A percentile compares a stretch with the other conserved stretches of the same genome.
Evolutionary conservation across 257 asterid species (phyloP).

Genomic region (Eucommia ulmoides): DNA sequence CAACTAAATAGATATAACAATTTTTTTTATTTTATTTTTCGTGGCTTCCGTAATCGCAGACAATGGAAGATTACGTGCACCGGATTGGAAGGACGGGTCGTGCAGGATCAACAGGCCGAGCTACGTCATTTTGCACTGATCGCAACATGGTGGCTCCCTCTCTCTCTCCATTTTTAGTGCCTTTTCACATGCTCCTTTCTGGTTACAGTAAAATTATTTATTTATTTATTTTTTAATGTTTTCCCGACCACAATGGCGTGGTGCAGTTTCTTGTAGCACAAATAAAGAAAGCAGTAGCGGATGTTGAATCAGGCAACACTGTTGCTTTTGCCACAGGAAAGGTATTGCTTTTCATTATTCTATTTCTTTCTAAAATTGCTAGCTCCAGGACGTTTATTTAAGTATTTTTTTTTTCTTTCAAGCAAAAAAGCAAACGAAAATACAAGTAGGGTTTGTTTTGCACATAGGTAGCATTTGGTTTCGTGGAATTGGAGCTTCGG

Average conservation of each 20-base stretch:
- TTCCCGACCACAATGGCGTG: slow-evolving; percentile 5
- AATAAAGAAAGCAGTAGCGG: slow-evolving; percentile 76
- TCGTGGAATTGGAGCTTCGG: too few relatives aligned
- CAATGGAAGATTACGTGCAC: slow-evolving; percentile 91
- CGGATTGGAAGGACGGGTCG: slow-evolving; percentile 95
- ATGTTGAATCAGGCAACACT: slow-evolving; percentile 62
- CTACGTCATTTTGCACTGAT: slow-evolving; percentile 73
- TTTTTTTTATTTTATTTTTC: too few relatives aligned
- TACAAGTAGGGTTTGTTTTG: too few relatives aligned
- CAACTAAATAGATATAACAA: too few relatives aligned
- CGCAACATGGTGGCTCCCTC: slow-evolving; percentile 52
- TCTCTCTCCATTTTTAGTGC: slow-evolving; percentile 7
- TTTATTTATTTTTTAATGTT: background rate
- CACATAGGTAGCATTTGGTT: too few relatives aligned
- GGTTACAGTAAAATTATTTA: background rate
- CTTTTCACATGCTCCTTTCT: slow-evolving; percentile 3
- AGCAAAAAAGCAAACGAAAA: too few relatives aligned
- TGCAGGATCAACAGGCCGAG: slow-evolving; percentile 83
- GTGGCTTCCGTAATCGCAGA: slow-evolving; percentile 24
- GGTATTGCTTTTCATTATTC: slow-evolving; percentile 31
- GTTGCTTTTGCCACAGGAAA: slow-evolving; percentile 69
- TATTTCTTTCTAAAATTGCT: too few relatives aligned
- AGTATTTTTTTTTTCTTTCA: too few relatives aligned
- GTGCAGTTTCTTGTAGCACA: slow-evolving; percentile 72
- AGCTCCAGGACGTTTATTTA: too few relatives aligned